Base-by-base conservation (phyloP, 441 rosid species). In the Biscutella laevigata region DNA sequence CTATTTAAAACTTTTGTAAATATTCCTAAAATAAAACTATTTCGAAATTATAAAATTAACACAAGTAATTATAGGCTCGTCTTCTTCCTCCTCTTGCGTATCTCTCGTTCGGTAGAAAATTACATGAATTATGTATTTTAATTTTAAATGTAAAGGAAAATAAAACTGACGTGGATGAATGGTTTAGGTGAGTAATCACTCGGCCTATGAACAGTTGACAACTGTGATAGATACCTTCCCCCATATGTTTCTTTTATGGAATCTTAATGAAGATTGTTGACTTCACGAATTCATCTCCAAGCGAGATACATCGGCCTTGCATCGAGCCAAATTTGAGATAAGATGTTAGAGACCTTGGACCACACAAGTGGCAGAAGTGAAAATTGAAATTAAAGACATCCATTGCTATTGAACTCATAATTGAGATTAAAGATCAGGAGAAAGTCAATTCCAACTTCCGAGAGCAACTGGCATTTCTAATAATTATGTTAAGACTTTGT, bases 121-220 rank as follows among this genome's bases (percentile, higher is more conserved):
- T n/a, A n/a, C n/a, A n/a, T n/a, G n/a, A n/a, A n/a, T n/a, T n/a
- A n/a, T n/a, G n/a, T n/a, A n/a, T n/a, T n/a, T n/a, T n/a, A n/a
- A n/a, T n/a, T n/a, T n/a, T n/a, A n/a, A n/a, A n/a, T n/a, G n/a
- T n/a, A n/a, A 19, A 20, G 21, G 20, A 19, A 4, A n/a, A 27
- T 11, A 24, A 43, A 28, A 15, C 40, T 62, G 59, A 62, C 53
- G 46, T 62, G 54, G 47, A 13, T 13, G 8, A 26, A 37, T 42
- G 53, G 11, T 20, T 35, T 35, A 25, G 37, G 14, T 26, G 28
- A 15, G 13, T 34, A 5, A n/a, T n/a, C n/a, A n/a, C n/a, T n/a
- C n/a, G n/a, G n/a, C 53, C 27, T 25, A 19, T 35, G 10, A 42
- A 9, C 1, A 19, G 9, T 2, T 26, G 22, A 61, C 53, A 0